Base-by-base conservation (phyloP, 2,329 filamentous ascomycete genomes). In the Nigrograna mackinnonii region DNA sequence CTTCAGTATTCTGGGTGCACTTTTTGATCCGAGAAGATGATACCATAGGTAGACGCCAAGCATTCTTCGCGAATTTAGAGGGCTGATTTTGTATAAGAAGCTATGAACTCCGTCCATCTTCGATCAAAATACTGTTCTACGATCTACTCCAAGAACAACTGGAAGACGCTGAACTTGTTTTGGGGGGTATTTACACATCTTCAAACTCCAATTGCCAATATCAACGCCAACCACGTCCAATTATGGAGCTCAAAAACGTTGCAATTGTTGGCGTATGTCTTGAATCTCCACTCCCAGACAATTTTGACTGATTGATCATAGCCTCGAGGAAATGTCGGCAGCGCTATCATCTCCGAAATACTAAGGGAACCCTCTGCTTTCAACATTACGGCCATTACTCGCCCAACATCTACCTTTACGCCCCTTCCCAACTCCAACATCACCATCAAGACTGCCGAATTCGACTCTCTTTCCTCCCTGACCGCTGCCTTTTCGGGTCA, bases 401-500 rank as follows among this genome's bases (percentile, higher is more conserved):
- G 64, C 17, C 36, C 40, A 40, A 48, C 47, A 13, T 60, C 57
- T 2, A 41, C 35, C 12, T 63, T 56, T 43, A 52, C 40, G 0
- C 33, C 47, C 9, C 56, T 56, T 5, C 2, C 44, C 3, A 22
- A 36, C 17, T 50, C 50, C 28, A 42, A 43, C 31, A 53, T 67
- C 38, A 46, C 37, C 4, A 42, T 49, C 41, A 58, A 53, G 22
- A 39, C 44, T 3, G 47, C 47, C 3, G 61, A 67, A 42, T 66
- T 58, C 43, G 39, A 39, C 1, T 66, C 63, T 12, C 28, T 56
- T 0, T 22, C 43, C 2, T 59, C 61, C 1, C 55, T 67, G 4
- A 45, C 41, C 14, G 48, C 68, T 3, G 76, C 74, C 1, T 73
- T 86, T 21, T 47, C 68, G 12, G 76, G 73, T 22, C 75, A 82